Conservation (phyloP, 495 filamentous ascomycete species). For the Podospora sp. region DNA sequence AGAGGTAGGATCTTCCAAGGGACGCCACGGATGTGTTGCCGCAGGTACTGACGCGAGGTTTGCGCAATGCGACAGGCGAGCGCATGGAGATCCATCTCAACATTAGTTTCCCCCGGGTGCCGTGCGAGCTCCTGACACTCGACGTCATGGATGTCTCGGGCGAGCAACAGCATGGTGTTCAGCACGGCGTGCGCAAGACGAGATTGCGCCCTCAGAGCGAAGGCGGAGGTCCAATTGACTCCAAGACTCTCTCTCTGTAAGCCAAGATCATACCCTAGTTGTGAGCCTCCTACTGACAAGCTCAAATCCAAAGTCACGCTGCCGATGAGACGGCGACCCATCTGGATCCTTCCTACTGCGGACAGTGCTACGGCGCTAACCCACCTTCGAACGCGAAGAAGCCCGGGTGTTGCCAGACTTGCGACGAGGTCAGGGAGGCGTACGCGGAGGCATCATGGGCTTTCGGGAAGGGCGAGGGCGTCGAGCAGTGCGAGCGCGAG, state of each 20-base stretch:
- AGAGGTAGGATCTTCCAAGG: slow-evolving; percentile 61
- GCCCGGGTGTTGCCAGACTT: slow-evolving; percentile 90
- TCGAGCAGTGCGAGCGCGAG: slow-evolving; percentile 95
- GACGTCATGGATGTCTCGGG: slow-evolving; percentile 99
- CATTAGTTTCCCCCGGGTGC: slow-evolving; percentile 90
- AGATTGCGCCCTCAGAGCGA: slow-evolving; percentile 70
- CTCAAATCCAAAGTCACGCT: slow-evolving; percentile 49
- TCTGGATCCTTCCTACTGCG: slow-evolving; percentile 90
- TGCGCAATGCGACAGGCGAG: slow-evolving; percentile 61
- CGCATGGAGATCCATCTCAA: slow-evolving; percentile 99
- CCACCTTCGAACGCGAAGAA: slow-evolving; percentile 70
- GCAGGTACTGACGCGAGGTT: slow-evolving; percentile 17
- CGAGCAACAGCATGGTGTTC: slow-evolving; percentile 90
- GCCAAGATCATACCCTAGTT: slow-evolving; percentile 25
- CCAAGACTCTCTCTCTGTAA: slow-evolving; percentile 73
- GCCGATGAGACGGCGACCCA: slow-evolving; percentile 71
- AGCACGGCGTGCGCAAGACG: slow-evolving; percentile 89
- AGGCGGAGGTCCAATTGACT: slow-evolving; percentile 77
- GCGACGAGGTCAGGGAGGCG: slow-evolving; percentile 92
- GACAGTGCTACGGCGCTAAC: slow-evolving; percentile 84
- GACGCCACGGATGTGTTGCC: not conserved
- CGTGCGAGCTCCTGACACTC: slow-evolving; percentile 92
- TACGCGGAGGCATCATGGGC: slow-evolving; percentile 89
- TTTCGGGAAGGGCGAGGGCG: slow-evolving; percentile 86
- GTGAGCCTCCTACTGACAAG: slow-evolving; percentile 13